phyloP scores from a whole-genome alignment of 208 protist species.

The Leishmania arabica region DNA sequence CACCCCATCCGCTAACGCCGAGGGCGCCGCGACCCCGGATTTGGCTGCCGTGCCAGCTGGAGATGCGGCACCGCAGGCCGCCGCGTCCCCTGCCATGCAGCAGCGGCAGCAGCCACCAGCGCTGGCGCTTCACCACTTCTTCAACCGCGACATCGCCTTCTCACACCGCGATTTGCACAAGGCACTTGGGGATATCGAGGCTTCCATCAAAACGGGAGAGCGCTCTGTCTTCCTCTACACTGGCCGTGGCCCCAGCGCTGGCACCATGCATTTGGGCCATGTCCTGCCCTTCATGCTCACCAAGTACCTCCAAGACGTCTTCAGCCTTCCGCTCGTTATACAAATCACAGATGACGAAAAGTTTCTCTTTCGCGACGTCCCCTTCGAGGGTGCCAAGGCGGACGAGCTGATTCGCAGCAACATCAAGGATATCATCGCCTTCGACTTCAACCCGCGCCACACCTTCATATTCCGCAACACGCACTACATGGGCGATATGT shows the following conservation, averaged over 20 bases:
- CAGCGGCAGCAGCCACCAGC: not conserved
- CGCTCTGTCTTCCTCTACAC: slow-evolving; percentile 99
- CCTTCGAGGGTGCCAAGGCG: slow-evolving; percentile 76
- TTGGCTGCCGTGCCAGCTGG: not conserved
- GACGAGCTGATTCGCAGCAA: slow-evolving; percentile 92
- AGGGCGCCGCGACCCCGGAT: not conserved
- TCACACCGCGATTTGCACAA: slow-evolving; percentile 97
- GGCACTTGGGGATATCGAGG: slow-evolving; percentile 92
- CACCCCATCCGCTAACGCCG: slow-evolving; percentile 15
- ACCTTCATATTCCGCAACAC: slow-evolving; percentile 99
- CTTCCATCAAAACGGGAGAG: slow-evolving; percentile 41
- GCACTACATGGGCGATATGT: slow-evolving; percentile 97
- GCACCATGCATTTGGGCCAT: slow-evolving; percentile 98
- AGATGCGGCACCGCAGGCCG: not conserved
- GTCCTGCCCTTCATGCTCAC: slow-evolving; percentile 99
- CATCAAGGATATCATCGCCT: slow-evolving; percentile 99
- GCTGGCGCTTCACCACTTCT: slow-evolving; percentile 86
- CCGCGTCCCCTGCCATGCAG: not conserved
- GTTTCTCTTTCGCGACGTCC: slow-evolving; percentile 97
- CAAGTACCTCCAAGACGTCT: slow-evolving; percentile 98
- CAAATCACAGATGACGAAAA: slow-evolving; percentile 99
- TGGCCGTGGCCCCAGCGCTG: slow-evolving; percentile 97
- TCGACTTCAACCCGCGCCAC: slow-evolving; percentile 97
- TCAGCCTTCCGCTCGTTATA: slow-evolving; percentile 98
- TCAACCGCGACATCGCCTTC: slow-evolving; percentile 96